Base-by-base conservation (phyloP, 768 basidiomycete species). In the Naematelia encephala region DNA sequence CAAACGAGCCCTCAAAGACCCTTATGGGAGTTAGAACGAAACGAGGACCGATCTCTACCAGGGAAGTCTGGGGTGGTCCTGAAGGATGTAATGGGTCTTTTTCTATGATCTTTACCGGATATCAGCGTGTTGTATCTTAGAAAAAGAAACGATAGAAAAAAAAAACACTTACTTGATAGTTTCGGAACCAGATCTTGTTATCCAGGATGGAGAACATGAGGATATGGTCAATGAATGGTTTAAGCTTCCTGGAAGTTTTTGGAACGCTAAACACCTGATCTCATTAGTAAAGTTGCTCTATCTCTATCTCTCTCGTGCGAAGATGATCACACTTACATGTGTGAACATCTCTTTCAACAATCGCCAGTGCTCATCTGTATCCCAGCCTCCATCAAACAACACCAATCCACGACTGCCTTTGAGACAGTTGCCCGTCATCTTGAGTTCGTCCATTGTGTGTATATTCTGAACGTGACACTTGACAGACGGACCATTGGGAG, bases 361-460 rank as follows among this genome's bases (percentile, higher is more conserved):
- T 62, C 82, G 84, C 30, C 86, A 89, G 86, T 87, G 92, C 79
- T 88, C 91, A 53, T 84, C 87, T 52, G 89, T 85, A 47, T 97
- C 91, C 77, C 96, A 98, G 44, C 81, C 84, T 60, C 86, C 84
- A 78, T 96, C 93, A 75, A 99, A 99, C 73, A 89, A 90, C 64
- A 98, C 79, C 54, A 98, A 80, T 3, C 93, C 94, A 54, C 96
- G 81, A 70, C 89, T 90, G 16, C 96, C 96, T 79, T 94, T 96
- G 66, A 99, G 78, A 78, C 96, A 99, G 77, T 99, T 98, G 28
- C 96, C 96, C 5, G 92, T 94, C 93, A 99, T 89, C 81, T 98
- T 98, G 64, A 99, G 82, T 78, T 99, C 96, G 79, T 98, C 96
- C 96, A 98, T 98, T 44, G 96, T 99, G 77, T 99, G 96, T 55